These are phyloP conservation scores for Microbotryum lychnidis-dioicae DNA, from an alignment of 1,284 basidiomycete species.

Conservation along the genomic window DNA sequence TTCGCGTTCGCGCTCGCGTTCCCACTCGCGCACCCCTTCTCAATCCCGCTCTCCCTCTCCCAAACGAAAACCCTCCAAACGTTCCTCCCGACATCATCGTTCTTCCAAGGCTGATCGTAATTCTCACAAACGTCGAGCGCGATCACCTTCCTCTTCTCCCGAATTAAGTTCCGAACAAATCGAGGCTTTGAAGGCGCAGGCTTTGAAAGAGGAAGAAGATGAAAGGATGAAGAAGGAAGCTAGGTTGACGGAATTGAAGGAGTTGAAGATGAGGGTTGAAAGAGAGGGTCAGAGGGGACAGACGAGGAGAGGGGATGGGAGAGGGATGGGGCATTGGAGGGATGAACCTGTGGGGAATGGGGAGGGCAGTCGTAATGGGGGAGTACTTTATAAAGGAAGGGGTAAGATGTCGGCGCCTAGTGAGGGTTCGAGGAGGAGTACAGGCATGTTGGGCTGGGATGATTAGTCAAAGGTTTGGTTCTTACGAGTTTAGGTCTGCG, in stretches of 20 bases:
- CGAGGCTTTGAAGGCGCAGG: background rate
- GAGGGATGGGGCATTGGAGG: background rate
- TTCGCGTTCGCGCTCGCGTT: background rate
- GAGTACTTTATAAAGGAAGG: too few species aligned
- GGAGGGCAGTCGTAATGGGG: too few species aligned
- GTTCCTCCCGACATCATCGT: too few species aligned
- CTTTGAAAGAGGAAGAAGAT: background rate
- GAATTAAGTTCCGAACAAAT: background rate
- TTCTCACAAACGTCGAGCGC: background rate
- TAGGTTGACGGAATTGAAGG: background rate
- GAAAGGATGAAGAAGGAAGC: background rate
- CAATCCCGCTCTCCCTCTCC: background rate
- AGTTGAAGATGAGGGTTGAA: background rate
- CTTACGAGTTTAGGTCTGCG: too few species aligned
- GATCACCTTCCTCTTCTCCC: background rate
- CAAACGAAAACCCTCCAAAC: too few species aligned
- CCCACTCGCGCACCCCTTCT: background rate
- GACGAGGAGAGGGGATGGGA: background rate
- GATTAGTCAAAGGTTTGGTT: too few species aligned
- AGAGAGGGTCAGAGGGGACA: background rate
- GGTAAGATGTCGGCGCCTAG: too few species aligned
- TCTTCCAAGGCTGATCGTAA: too few species aligned
- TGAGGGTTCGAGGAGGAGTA: too few species aligned
- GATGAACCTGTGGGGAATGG: background rate
- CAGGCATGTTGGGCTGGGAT: too few species aligned